Percentiles rank a stretch among this genome's conserved stretches.
phyloP scores from a whole-genome alignment of 495 filamentous ascomycete species.

The Massariosphaeria phaeospora region DNA sequence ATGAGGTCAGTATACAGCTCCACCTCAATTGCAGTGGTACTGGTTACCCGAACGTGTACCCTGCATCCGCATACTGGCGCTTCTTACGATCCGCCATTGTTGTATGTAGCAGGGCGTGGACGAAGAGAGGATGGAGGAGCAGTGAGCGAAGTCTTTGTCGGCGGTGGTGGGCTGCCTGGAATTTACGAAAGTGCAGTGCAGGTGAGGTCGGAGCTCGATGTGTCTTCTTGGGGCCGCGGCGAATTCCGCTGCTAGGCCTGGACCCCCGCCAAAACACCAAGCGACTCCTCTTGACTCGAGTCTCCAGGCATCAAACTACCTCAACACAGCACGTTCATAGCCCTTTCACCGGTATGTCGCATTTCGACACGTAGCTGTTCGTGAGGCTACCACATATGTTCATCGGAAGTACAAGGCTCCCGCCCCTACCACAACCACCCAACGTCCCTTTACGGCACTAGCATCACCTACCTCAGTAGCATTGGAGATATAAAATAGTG shows the following conservation, averaged over 20 bases:
- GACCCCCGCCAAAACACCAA: not conserved
- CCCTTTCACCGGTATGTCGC: not conserved
- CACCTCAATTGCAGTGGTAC: too few species aligned
- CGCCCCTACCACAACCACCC: not conserved
- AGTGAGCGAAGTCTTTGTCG: not conserved
- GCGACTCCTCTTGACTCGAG: not conserved
- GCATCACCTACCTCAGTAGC: too few species aligned
- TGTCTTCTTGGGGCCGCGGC: slow-evolving; percentile 22
- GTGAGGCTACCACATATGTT: not conserved
- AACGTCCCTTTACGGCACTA: too few species aligned
- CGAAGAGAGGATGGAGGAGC: not conserved
- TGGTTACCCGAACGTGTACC: slow-evolving; percentile 96
- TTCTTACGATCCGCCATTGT: slow-evolving; percentile 51
- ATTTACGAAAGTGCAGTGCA: not conserved
- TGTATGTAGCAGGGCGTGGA: not conserved
- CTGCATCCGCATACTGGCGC: slow-evolving; percentile 85
- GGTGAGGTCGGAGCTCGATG: slow-evolving; percentile 20
- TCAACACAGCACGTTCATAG: not conserved
- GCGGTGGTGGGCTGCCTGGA: too few species aligned
- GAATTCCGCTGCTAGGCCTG: slow-evolving; percentile 17
- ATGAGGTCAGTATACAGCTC: too few species aligned
- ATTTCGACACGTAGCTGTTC: not conserved
- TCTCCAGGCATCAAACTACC: not conserved
- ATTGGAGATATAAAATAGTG: not conserved
- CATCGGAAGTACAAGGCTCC: not conserved